Evolutionary conservation across 306 rosid genomes (phyloP).

Genomic region (Alnus glutinosa): DNA sequence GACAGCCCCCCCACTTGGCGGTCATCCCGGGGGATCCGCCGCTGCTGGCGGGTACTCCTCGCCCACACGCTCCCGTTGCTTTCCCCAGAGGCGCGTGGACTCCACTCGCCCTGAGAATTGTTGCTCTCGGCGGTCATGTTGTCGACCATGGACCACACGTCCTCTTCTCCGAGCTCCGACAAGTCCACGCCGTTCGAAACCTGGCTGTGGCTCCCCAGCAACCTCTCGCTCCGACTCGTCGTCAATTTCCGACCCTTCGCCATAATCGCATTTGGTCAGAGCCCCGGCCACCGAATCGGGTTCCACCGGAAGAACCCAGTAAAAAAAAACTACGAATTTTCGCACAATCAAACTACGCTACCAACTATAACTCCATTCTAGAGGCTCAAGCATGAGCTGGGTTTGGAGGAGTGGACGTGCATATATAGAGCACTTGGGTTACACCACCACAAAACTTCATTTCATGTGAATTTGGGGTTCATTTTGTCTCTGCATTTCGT

Average conservation of each 20-base stretch:
- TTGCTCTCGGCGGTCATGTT: slow-evolving; percentile 12
- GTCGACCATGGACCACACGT: slow-evolving; percentile 69
- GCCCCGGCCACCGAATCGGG: slow-evolving; percentile 28
- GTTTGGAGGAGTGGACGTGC: slow-evolving; percentile 23
- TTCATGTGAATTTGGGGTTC: slow-evolving; percentile 82
- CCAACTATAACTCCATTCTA: slow-evolving; percentile 33
- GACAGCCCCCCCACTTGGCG: slow-evolving; percentile 63
- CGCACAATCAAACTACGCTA: neutral
- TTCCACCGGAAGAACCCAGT: slow-evolving; percentile 14
- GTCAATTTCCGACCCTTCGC: slow-evolving; percentile 88
- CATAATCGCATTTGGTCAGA: slow-evolving; percentile 47
- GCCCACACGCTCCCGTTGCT: slow-evolving; percentile 26
- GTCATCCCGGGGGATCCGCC: slow-evolving; percentile 38
- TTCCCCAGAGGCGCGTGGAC: slow-evolving; percentile 20
- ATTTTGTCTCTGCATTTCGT: slow-evolving; percentile 65
- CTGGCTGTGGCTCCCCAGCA: slow-evolving; percentile 59
- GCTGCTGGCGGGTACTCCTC: slow-evolving; percentile 21
- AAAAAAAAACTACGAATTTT: neutral
- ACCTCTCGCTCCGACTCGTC: slow-evolving; percentile 69
- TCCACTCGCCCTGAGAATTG: slow-evolving; percentile 33
- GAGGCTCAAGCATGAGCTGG: slow-evolving; percentile 31
- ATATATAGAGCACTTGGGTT: slow-evolving; percentile 49
- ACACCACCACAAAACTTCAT: slow-evolving; percentile 19
- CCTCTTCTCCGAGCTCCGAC: slow-evolving; percentile 80
- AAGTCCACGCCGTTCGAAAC: slow-evolving; percentile 37